Percentiles rank a stretch among this genome's conserved stretches.
Conservation (phyloP, 768 basidiomycete species). For the Podaxis pistillaris region DNA sequence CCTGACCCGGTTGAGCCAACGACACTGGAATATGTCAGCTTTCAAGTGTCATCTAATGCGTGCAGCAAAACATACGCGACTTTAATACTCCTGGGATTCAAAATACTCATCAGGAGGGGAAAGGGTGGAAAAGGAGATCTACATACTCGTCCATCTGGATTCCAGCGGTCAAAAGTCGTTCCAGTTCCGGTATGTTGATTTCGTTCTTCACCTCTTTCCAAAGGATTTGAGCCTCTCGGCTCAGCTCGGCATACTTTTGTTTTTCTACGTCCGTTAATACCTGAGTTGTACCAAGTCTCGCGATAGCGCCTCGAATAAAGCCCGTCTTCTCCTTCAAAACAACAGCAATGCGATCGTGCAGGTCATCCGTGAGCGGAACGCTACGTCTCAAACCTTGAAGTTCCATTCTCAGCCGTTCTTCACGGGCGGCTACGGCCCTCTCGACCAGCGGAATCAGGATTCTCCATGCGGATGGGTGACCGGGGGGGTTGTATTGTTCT, state of each 20-base stretch:
- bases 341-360: neutral
- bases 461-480: neutral
- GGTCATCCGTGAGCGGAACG: neutral
- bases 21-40: neutral
- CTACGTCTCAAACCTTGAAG: neutral
- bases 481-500: neutral
- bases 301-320: neutral
- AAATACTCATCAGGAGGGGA: neutral
- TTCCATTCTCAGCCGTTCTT: conserved; percentile 1
- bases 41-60: neutral
- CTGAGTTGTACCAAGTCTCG: neutral
- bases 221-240: neutral
- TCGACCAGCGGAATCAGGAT: conserved; percentile 3
- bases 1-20: neutral
- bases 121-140: neutral
- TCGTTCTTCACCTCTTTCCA: conserved; percentile 10
- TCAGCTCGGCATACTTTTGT: neutral
- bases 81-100: neutral
- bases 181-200: neutral
- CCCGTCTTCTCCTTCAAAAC: neutral
- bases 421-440: neutral
- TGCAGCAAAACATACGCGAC: neutral
- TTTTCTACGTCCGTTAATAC: neutral
- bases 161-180: neutral
- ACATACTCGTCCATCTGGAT: neutral